These are phyloP conservation scores for Paramecium sexaurelia DNA, from an alignment of 73 alveolate genomes.

Conservation along the genomic window DNA sequence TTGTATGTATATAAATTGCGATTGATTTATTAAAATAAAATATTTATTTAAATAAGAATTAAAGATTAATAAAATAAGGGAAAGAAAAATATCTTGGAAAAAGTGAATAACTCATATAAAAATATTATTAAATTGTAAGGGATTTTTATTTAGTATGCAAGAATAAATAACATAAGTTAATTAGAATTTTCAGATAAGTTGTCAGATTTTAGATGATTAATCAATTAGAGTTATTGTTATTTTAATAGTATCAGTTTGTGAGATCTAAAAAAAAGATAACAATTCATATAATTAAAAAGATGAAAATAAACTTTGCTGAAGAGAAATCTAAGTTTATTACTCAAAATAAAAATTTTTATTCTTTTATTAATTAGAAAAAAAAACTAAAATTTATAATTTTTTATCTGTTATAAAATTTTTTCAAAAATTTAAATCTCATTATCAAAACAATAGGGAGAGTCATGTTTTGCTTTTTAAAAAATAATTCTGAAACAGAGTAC, in stretches of 20 bases:
- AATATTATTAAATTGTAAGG: background rate
- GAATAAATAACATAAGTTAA: background rate
- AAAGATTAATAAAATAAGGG: background rate
- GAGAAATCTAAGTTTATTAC: background rate
- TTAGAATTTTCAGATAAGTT: background rate
- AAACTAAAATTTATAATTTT: background rate
- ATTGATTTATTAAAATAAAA: background rate
- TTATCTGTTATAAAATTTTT: conserved; percentile 8
- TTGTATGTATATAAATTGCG: background rate
- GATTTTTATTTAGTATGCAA: background rate
- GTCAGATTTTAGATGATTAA: background rate
- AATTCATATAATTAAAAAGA: background rate
- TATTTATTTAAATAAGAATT: background rate
- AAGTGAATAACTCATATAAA: background rate
- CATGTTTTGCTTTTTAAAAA: background rate
- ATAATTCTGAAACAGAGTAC: background rate
- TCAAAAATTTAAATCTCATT: conserved; percentile 22
- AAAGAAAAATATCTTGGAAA: background rate
- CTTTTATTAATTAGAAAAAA: background rate
- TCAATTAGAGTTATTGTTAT: background rate
- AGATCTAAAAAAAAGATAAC: background rate
- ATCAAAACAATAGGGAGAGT: background rate
- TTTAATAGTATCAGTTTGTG: background rate
- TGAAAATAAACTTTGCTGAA: background rate
- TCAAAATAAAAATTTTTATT: conserved; percentile 25